Percentiles rank a stretch among this genome's conserved stretches.
phyloP scores from a whole-genome alignment of 192 early-diverging fungal species.

The Chytriomyces sp. region DNA sequence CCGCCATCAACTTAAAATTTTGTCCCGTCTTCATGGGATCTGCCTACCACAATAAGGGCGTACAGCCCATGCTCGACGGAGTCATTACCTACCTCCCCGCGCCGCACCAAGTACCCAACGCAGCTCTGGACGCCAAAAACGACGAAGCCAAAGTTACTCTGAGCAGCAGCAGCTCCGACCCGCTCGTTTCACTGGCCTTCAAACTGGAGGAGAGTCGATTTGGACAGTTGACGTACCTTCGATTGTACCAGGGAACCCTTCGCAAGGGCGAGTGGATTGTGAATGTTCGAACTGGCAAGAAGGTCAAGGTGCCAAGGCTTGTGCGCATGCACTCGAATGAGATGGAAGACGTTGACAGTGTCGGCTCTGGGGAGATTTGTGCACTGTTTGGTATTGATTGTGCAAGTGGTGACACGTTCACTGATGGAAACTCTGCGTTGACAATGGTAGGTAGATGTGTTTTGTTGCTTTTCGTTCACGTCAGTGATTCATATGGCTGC shows the following conservation, averaged over 20 bases:
- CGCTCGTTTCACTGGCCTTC: conserved; percentile 90
- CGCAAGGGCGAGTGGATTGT: conserved; percentile 84
- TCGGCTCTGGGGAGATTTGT: conserved; percentile 95
- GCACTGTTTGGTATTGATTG: conserved; percentile 97
- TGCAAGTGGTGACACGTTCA: conserved; percentile 96
- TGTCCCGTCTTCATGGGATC: conserved; percentile 91
- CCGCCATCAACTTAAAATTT: conserved; percentile 68
- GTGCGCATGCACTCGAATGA: conserved; percentile 99
- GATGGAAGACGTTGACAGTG: conserved; percentile 94
- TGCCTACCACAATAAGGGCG: conserved; percentile 87
- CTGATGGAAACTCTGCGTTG: conserved; percentile 78
- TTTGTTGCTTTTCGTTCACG: neutral
- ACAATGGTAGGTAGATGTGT: conserved; percentile 65
- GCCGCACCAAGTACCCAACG: conserved; percentile 67
- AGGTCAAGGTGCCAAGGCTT: conserved; percentile 92
- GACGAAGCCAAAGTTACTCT: conserved; percentile 46
- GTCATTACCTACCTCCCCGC: conserved; percentile 84
- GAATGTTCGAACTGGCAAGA: conserved; percentile 88
- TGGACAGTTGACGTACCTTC: conserved; percentile 95
- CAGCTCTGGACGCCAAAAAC: conserved; percentile 45
- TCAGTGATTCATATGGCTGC: neutral
- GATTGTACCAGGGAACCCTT: conserved; percentile 93
- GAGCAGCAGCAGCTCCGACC: conserved; percentile 51
- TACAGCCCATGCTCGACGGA: conserved; percentile 93
- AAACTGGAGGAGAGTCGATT: conserved; percentile 96